phyloP scores from a whole-genome alignment of 2,329 filamentous ascomycete genomes.

The Botryotinia convoluta region DNA sequence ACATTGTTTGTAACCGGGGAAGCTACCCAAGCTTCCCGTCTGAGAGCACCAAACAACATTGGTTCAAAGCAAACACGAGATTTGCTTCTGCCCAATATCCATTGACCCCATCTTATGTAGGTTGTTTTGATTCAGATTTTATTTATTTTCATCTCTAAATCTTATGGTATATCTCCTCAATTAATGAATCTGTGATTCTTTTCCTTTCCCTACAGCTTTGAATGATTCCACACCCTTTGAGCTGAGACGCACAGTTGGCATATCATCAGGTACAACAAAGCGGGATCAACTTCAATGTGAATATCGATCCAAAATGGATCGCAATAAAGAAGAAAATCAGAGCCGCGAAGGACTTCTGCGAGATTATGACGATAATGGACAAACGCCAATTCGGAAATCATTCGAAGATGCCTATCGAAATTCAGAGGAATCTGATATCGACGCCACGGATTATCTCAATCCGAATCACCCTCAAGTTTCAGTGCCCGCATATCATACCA shows the following conservation, averaged over 20 bases:
- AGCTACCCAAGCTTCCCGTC: neutral
- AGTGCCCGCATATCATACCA: slow-evolving; percentile 30
- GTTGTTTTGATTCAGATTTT: neutral
- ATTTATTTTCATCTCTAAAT: neutral
- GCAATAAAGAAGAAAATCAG: slow-evolving; percentile 27
- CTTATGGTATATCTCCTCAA: neutral
- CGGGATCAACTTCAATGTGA: neutral
- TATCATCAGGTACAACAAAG: neutral
- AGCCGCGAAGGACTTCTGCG: slow-evolving; percentile 38
- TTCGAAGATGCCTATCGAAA: slow-evolving; percentile 38
- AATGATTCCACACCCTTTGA: neutral
- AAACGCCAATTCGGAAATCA: slow-evolving; percentile 36
- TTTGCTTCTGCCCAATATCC: neutral
- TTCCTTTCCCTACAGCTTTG: neutral
- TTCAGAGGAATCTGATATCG: slow-evolving; percentile 42
- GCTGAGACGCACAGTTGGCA: neutral
- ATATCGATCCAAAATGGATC: slow-evolving; percentile 26
- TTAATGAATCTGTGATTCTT: neutral
- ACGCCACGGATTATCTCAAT: slow-evolving; percentile 43
- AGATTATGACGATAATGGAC: slow-evolving; percentile 31
- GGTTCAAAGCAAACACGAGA: neutral
- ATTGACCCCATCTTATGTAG: neutral
- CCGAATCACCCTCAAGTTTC: slow-evolving; percentile 36
- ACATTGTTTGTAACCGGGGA: neutral
- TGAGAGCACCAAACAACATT: neutral